These are phyloP conservation scores for Vanderwaltozyma yarrowii DNA, from an alignment of 805 yeast genomes.

Conservation along the genomic window DNA sequence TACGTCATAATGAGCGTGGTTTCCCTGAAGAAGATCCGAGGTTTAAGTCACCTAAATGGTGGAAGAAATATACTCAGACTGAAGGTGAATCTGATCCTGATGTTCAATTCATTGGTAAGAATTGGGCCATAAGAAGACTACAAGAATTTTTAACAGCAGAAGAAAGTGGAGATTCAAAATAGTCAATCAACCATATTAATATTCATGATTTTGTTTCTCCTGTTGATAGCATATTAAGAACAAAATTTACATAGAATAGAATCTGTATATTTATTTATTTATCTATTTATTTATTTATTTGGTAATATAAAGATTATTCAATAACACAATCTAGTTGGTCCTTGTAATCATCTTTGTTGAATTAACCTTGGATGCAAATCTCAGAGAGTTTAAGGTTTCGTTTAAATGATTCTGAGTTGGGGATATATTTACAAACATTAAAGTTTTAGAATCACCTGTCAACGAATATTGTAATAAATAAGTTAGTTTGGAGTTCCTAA, in stretches of 20 bases:
- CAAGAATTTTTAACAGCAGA: conserved; percentile 34
- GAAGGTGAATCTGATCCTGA: conserved; percentile 64
- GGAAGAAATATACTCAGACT: conserved; percentile 56
- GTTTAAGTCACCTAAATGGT: conserved; percentile 57
- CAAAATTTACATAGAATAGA: background rate
- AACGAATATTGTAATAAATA: conserved; percentile 75
- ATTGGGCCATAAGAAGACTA: conserved; percentile 71
- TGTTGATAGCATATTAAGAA: background rate
- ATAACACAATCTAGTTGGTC: background rate
- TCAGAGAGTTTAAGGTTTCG: conserved; percentile 75
- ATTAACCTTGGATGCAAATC: conserved; percentile 83
- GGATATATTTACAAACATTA: conserved; percentile 87
- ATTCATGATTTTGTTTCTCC: background rate
- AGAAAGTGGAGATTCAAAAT: background rate
- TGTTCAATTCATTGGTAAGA: conserved; percentile 62
- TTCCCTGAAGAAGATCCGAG: conserved; percentile 57
- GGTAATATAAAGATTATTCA: too few species aligned
- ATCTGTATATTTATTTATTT: too few species aligned
- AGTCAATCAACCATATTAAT: background rate
- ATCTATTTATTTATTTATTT: too few species aligned
- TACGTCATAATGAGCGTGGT: conserved; percentile 33
- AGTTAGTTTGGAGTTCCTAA: conserved; percentile 88
- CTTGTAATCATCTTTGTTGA: conserved; percentile 33
- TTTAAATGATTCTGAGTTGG: conserved; percentile 50
- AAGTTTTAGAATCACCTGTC: conserved; percentile 76